These are phyloP conservation scores for Lentinula raphanica DNA, from an alignment of 768 basidiomycete species.

Conservation along the genomic window DNA sequence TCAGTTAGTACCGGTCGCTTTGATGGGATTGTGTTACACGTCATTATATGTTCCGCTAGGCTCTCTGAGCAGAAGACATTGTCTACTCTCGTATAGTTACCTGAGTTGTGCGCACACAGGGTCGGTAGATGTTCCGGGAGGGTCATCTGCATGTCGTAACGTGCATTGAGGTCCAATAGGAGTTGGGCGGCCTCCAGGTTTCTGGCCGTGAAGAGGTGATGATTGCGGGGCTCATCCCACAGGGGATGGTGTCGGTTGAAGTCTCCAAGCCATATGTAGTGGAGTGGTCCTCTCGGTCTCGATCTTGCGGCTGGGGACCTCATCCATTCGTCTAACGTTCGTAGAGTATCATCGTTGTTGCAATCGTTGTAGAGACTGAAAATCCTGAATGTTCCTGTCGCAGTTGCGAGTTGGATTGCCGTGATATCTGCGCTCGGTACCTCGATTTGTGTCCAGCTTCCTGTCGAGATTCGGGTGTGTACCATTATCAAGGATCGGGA, in stretches of 20 bases:
- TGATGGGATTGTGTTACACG: not conserved
- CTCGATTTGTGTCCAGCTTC: not conserved
- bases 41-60: conserved; percentile 12
- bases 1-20: not conserved
- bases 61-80: conserved; percentile 33
- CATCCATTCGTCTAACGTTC: not conserved
- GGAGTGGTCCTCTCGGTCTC: not conserved
- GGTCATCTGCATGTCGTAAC: not conserved
- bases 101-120: conserved; percentile 18
- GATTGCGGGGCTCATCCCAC: conserved; percentile 30
- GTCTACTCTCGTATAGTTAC: conserved; percentile 34
- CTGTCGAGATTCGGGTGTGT: not conserved
- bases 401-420: not conserved
- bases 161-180: conserved; percentile 8
- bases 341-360: not conserved
- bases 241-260: conserved; percentile 37
- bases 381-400: conserved; percentile 5
- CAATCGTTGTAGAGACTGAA: conserved; percentile 24
- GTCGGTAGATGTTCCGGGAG: conserved; percentile 22
- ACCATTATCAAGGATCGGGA: not conserved
- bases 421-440: not conserved
- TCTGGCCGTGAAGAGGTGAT: conserved; percentile 28
- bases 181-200: conserved; percentile 17
- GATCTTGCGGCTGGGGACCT: not conserved
- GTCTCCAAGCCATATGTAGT: conserved; percentile 28